Evolutionary conservation across 2,329 filamentous ascomycete species (phyloP), one percentile per base, ranked within the genome.

Genomic region (Botrytis tulipae): DNA sequence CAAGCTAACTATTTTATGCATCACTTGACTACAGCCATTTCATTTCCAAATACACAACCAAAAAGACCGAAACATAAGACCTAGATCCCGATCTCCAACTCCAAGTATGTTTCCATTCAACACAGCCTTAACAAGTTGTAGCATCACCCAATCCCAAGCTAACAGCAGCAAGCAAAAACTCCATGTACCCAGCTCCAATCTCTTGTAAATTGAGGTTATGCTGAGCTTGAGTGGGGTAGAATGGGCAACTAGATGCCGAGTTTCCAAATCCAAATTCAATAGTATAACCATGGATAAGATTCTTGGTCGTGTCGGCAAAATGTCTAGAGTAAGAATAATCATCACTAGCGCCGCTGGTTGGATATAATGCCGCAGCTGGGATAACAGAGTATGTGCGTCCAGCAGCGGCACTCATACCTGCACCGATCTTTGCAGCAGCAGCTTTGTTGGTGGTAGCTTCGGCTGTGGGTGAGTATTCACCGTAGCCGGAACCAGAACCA

Each of bases 261-360:
- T 71, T 71, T 83, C 78, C 80, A 67, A 81, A 82, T 0, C 86
- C 86, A 78, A 87, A 87, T 79, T 88, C 85, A 35, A 87, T 77
- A 0, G 83, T 84, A 66, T 85, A 82, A 1, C 83, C 82, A 70
- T 84, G 82, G 25, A 87, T 78, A 69, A 83, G 82, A 73, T 82
- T 83, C 57, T 80, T 78, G 3, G 73, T 78, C 0, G 79, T 72
- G 73, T 84, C 78, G 3, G 77, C 77, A 67, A 86, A 84, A 80
- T 85, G 84, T n/a, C 83, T 79, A 0, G 82, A 82, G 74, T 84
- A 83, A 9, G 83, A 82, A 72, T 86, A 87, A 77, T 87, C 86
- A 54, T 84, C 84, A 71, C 82, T 84, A 1, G 81, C 81, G 1
- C 85, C 86, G 0, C 82, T 83, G 0, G 83, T 86, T 0, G 85